Conservation (phyloP, 768 basidiomycete genomes). For the Daedaleopsis sinensis region DNA sequence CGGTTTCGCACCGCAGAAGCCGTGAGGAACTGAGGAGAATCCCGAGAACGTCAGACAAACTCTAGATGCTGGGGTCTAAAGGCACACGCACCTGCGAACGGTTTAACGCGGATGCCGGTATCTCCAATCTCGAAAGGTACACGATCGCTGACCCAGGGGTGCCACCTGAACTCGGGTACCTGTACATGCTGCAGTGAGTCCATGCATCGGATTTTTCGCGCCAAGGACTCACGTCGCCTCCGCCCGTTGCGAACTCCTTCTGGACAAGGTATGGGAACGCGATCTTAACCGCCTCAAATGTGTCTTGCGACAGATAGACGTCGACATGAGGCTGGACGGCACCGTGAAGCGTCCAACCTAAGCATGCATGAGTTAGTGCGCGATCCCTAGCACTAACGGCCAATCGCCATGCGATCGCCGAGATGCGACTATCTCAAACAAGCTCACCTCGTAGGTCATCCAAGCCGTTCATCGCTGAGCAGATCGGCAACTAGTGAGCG, state of each 20-base stretch:
- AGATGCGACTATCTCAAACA: not conserved
- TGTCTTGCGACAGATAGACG: constrained; percentile 67
- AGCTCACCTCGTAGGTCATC: constrained; percentile 81
- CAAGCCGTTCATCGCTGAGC: constrained; percentile 82
- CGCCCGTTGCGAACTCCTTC: constrained; percentile 76
- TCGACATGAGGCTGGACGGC: constrained; percentile 76
- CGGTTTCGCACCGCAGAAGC: constrained; percentile 53
- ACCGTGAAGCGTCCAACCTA: constrained; percentile 73
- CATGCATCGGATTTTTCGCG: not conserved
- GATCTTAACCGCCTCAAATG: constrained; percentile 65
- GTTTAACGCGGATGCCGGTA: constrained; percentile 64
- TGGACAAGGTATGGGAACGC: constrained; percentile 84
- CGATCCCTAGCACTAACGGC: no score
- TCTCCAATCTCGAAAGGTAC: constrained; percentile 67
- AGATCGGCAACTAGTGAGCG: not conserved
- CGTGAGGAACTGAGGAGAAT: constrained; percentile 64
- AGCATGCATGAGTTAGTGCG: not conserved
- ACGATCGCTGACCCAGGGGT: constrained; percentile 67
- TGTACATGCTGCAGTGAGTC: constrained; percentile 29
- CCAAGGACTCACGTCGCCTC: constrained; percentile 61
- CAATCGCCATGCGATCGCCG: not conserved
- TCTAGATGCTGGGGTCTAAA: not conserved
- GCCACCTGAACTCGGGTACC: constrained; percentile 85
- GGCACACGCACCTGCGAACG: constrained; percentile 58
- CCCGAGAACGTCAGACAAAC: not conserved